These are phyloP conservation scores for Talaromyces sp. DNA, from an alignment of 2,329 filamentous ascomycete genomes.

Conservation along the genomic window DNA sequence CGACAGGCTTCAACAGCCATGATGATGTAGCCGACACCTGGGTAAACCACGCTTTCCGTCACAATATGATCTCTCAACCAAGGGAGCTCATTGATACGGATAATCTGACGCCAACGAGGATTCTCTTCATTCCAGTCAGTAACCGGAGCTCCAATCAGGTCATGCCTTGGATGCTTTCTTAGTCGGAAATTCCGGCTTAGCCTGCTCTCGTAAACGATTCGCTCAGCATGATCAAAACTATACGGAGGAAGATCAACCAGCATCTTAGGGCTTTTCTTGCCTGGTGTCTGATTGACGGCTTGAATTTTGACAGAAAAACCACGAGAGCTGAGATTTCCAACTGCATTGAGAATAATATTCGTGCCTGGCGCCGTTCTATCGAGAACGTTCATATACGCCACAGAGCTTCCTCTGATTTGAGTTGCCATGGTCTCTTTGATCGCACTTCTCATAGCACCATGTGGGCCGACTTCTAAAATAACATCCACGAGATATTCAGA, in stretches of 20 bases:
- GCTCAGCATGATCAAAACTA: conserved; percentile 28
- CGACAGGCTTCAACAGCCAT: conserved; percentile 31
- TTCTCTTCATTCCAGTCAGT: conserved; percentile 28
- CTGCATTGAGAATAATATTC: conserved; percentile 21
- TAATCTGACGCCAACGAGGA: conserved; percentile 30
- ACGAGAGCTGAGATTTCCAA: conserved; percentile 23
- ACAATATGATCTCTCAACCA: conserved; percentile 31
- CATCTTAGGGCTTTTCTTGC: conserved; percentile 14
- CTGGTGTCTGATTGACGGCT: conserved; percentile 23
- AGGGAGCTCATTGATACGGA: conserved; percentile 30
- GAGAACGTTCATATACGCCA: conserved; percentile 26
- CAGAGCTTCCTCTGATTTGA: conserved; percentile 17
- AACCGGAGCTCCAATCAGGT: conserved; percentile 31
- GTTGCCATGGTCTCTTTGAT: conserved; percentile 26
- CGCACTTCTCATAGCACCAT: conserved; percentile 29
- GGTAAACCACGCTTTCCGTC: conserved; percentile 22
- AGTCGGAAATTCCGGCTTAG: conserved; percentile 27
- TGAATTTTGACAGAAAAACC: conserved; percentile 26
- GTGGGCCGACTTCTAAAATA: conserved; percentile 33
- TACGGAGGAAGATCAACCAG: conserved; percentile 30
- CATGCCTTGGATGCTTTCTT: conserved; percentile 28
- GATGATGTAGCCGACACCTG: conserved; percentile 28
- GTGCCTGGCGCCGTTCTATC: conserved; percentile 25
- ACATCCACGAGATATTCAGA: conserved; percentile 19
- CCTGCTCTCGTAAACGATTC: conserved; percentile 27